Evolutionary conservation across 2,329 filamentous ascomycete species (phyloP), one percentile per base, ranked within the genome.

Genomic region (Paecilomyces formosus): DNA sequence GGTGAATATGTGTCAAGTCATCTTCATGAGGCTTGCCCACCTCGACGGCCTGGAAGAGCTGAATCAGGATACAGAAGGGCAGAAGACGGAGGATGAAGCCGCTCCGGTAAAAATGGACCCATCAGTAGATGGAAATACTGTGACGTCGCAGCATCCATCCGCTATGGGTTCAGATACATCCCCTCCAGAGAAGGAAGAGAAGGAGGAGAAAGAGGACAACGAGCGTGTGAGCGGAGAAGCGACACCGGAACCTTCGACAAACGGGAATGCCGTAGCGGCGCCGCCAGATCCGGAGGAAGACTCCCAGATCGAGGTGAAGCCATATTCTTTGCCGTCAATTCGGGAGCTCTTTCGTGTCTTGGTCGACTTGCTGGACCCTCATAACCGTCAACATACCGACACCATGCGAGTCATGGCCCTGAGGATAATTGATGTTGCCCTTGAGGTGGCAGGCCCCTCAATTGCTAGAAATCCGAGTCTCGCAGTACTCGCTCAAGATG

Each of bases 1-100:
- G 92, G 90, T 97, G 53, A 90, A 91, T 65, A 99, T 99, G 94
- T 97, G 94, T 71, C 94, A 99, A 76, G 92, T 96, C 64, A 96
- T 99, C 67, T 99, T 99, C 71, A 89, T 92, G 73, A 87, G 95
- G 60, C 78, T 99, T 56, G 96, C 96, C 73, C 87, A 92, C 63
- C 79, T 97, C 7, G 90, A 95, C 66, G 82, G 89, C 53, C 88
- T 92, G 69, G 84, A 86, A 22, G 85, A 85, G 12, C 83, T 88
- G 39, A 85, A 89, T 61, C 76, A 83, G 6, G 84, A 87, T 35
- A 83, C 89, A 58, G 88, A 91, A 58, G 83, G 84, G 65, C 81
- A 84, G 68, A 57, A 63, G 33, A 62, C 61, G 13, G 85, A 87
- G 62, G 84, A 85, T 22, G 85, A 89, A 61, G 85, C 88, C 74